phyloP scores from a whole-genome alignment of 2,329 filamentous ascomycete genomes.

The Sclerotiophoma versabilis region DNA sequence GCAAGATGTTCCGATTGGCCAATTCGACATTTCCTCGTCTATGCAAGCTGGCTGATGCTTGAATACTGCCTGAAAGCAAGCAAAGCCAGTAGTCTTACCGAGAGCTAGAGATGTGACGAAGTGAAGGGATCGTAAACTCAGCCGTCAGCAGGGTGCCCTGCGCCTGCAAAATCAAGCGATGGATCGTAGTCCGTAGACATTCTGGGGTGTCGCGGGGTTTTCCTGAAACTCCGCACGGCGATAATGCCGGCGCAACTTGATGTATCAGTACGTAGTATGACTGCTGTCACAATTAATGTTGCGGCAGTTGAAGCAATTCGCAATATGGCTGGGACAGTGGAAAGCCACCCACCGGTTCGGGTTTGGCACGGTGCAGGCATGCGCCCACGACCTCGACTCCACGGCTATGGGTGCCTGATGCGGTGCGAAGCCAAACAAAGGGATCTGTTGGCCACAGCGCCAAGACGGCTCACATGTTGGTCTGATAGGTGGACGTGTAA shows the following conservation, averaged over 20 bases:
- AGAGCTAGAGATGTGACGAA: not conserved
- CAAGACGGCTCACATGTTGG: conserved; percentile 2
- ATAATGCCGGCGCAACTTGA: not conserved
- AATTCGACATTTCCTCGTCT: not conserved
- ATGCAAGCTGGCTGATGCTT: not conserved
- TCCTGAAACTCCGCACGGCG: not conserved
- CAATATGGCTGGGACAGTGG: not conserved
- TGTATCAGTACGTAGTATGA: not conserved
- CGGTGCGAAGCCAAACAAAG: not conserved
- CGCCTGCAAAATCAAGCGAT: not conserved
- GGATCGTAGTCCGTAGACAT: not conserved
- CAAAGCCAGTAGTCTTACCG: not conserved
- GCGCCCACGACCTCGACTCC: not conserved
- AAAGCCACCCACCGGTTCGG: not conserved
- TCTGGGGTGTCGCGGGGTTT: not conserved
- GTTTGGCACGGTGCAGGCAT: not conserved
- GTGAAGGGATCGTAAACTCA: not conserved
- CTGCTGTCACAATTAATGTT: not conserved
- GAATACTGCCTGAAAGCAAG: not conserved
- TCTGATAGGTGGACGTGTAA: not conserved
- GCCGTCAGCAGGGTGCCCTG: not conserved
- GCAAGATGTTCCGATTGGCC: not conserved
- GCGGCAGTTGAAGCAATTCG: not conserved
- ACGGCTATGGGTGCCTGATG: not conserved
- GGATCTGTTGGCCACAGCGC: not conserved